Percentiles rank a stretch among this genome's conserved stretches.
phyloP scores from a whole-genome alignment of 192 early-diverging fungal species.

The Mortierella alpina region DNA sequence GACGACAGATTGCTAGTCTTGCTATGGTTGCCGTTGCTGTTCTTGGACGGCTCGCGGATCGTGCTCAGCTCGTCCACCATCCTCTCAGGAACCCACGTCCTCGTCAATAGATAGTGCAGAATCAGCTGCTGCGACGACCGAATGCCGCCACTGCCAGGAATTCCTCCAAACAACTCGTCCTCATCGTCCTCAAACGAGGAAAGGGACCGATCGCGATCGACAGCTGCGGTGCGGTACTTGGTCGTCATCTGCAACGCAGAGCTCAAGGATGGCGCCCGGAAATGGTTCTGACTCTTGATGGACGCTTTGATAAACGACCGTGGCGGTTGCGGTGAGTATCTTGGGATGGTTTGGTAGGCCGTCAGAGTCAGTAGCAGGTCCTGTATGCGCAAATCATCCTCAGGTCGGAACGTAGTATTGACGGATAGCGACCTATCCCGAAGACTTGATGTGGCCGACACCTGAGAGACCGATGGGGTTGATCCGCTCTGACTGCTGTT shows the following conservation, averaged over 20 bases:
- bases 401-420: slow-evolving; percentile 14
- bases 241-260: slow-evolving; percentile 55
- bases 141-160: slow-evolving; percentile 14
- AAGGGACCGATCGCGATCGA: slow-evolving; percentile 23
- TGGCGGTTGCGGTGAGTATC: slow-evolving; percentile 61
- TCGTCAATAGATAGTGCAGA: slow-evolving; percentile 74
- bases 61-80: slow-evolving; percentile 78
- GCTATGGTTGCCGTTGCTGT: slow-evolving; percentile 14
- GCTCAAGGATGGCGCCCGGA: slow-evolving; percentile 61
- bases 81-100: slow-evolving; percentile 75
- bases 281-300: slow-evolving; percentile 56
- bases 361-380: slow-evolving; percentile 65
- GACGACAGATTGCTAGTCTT: background rate
- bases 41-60: slow-evolving; percentile 66
- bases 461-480: slow-evolving; percentile 5
- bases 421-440: slow-evolving; percentile 11
- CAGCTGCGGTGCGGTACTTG: slow-evolving; percentile 28
- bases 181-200: slow-evolving; percentile 57
- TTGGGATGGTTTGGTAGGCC: slow-evolving; percentile 64
- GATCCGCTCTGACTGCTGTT: slow-evolving; percentile 14
- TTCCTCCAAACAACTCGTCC: slow-evolving; percentile 61
- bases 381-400: slow-evolving; percentile 64
- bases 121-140: slow-evolving; percentile 65
- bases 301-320: slow-evolving; percentile 56
- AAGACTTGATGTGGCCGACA: slow-evolving; percentile 27